Evolutionary conservation across 495 filamentous ascomycete species (phyloP), one percentile per base, ranked within the genome.

Genomic region (Aspergillus heteromorphus): DNA sequence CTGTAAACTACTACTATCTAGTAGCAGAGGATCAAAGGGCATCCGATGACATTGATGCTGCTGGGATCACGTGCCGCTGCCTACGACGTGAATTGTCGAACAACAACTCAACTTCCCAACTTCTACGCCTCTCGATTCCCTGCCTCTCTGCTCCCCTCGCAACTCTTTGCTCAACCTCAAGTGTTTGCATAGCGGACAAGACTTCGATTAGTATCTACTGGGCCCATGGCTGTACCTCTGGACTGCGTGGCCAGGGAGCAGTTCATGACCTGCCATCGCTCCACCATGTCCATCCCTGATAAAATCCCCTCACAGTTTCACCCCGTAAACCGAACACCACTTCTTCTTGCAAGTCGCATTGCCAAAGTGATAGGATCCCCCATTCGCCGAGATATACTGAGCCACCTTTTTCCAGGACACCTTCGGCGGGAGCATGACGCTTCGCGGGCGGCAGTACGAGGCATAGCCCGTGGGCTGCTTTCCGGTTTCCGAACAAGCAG

Each of bases 281-380:
- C 23, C 23, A 27, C 4, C 23, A 27, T 27, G 4, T 27, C 7
- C 23, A 27, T 27, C 23, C 3, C n/a, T n/a, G n/a, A n/a, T n/a
- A n/a, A n/a, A n/a, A n/a, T n/a, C n/a, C n/a, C n/a, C n/a, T n/a
- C n/a, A 42, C 14, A 17, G 17, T 2, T 41, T 55, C 25, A 69
- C 51, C 2, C 50, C 49, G 53, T 71, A 60, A 13, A 74, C 60
- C 53, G 73, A 70, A 48, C 66, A 74, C 72, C 72, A 97, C 64
- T 90, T 88, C 75, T 89, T 95, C 66, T 90, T 89, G 62, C 88
- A 92, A 0, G 91, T 96, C 2, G 88, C 83, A 66, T 91, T 85
- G 1, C 89, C 91, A 67, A 96, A 97, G 42, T 77, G 80, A 65
- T 96, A 96, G 2, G 83, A 86, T 0, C 89, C 91, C 14, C 90